These are phyloP conservation scores for Plasmodium gaboni DNA, from an alignment of 169 alveolate species.

Conservation along the genomic window DNA sequence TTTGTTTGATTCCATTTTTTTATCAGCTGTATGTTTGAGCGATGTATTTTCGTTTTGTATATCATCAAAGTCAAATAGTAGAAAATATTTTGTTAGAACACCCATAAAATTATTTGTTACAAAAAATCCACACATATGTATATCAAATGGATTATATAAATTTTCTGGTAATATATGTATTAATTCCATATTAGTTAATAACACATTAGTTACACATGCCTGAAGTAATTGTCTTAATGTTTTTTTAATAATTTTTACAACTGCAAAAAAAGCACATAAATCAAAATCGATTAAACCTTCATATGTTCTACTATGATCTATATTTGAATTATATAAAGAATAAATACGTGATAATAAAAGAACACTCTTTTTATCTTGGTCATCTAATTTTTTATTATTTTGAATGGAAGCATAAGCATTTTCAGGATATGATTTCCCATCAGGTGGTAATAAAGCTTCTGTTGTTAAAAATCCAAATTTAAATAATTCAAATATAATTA, in stretches of 20 bases:
- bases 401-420: conserved; percentile 73
- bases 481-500: conserved; percentile 80
- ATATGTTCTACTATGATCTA: conserved; percentile 29
- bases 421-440: conserved; percentile 76
- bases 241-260: conserved; percentile 80
- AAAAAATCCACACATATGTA: conserved; percentile 52
- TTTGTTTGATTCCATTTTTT: background rate
- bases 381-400: conserved; percentile 26
- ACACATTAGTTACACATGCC: conserved; percentile 80
- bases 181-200: conserved; percentile 68
- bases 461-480: conserved; percentile 84
- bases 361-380: conserved; percentile 75
- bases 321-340: conserved; percentile 65
- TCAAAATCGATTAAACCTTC: conserved; percentile 78
- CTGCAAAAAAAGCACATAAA: conserved; percentile 80
- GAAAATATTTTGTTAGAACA: conserved; percentile 73
- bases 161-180: conserved; percentile 59
- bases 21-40: background rate
- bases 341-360: conserved; percentile 79
- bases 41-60: conserved; percentile 8
- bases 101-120: conserved; percentile 76
- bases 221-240: conserved; percentile 81
- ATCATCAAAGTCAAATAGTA: conserved; percentile 63
- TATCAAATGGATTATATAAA: conserved; percentile 34
- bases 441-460: conserved; percentile 79